A percentile compares a stretch with the other conserved stretches of the same genome.
Evolutionary conservation across 305 asterid species (phyloP).

Genomic region (Rubia tinctorum): DNA sequence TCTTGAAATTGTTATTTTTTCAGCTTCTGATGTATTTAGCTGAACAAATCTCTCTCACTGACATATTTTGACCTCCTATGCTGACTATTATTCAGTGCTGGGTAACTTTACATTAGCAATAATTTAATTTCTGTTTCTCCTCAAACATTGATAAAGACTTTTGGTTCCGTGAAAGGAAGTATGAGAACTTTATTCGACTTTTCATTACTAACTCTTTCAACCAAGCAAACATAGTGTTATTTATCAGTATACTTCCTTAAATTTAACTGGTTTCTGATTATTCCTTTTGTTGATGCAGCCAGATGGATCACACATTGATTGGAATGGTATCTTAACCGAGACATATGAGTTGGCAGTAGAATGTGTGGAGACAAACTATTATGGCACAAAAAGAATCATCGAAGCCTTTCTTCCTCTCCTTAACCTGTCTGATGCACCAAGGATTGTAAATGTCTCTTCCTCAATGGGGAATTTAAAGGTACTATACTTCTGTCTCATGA

Average conservation of each 20-base stretch:
- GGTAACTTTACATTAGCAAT: not conserved
- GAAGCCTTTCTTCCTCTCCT: not conserved
- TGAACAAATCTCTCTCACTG: not conserved
- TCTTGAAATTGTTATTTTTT: not conserved
- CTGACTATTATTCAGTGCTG: not conserved
- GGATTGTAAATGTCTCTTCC: not conserved
- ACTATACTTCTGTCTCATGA: not conserved
- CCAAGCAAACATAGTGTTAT: not conserved
- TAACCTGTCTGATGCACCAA: not conserved
- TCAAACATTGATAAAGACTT: not conserved
- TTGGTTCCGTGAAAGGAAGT: not conserved
- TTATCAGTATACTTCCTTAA: not conserved
- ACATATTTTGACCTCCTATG: not conserved
- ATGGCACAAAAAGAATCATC: not conserved
- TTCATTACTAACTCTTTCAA: not conserved
- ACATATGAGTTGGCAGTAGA: not conserved
- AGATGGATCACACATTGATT: conserved; percentile 6
- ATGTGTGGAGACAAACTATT: conserved; percentile 4
- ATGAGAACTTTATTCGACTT: not conserved
- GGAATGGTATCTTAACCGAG: conserved; percentile 5
- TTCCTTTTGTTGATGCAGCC: conserved; percentile 1
- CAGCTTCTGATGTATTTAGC: not conserved
- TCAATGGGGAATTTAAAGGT: conserved; percentile 2
- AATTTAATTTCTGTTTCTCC: not conserved
- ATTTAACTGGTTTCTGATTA: not conserved